Percentiles rank a stretch among this genome's conserved stretches.
These are phyloP conservation scores for Carex scoparia DNA, from an alignment of 176 grass and related monocot genomes.

Conservation along the genomic window DNA sequence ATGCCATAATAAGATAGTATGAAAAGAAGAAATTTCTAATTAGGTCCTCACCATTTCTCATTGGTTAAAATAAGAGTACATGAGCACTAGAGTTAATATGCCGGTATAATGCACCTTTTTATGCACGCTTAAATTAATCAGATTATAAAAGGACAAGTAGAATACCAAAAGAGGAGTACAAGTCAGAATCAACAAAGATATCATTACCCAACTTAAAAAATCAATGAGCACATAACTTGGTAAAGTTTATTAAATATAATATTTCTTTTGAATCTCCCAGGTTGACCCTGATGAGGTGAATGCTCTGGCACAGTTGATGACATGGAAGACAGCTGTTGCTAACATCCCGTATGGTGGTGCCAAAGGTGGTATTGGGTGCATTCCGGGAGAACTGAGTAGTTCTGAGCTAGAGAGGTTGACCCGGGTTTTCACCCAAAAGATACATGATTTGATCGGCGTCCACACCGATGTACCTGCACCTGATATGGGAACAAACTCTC, in stretches of 20 bases:
- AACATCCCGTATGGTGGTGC: constrained; percentile 95
- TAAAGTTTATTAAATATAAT: neutral
- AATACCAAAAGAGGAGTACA: neutral
- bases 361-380: constrained; percentile 92
- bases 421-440: constrained; percentile 91
- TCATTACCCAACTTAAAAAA: neutral
- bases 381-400: constrained; percentile 61
- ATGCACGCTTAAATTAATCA: neutral
- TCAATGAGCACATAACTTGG: neutral
- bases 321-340: constrained; percentile 88
- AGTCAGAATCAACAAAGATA: neutral
- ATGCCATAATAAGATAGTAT: neutral
- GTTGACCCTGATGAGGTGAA: constrained; percentile 97
- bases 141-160: neutral
- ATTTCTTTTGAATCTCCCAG: constrained; percentile 29
- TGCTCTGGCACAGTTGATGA: constrained; percentile 92
- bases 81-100: neutral
- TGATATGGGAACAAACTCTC: constrained; percentile 91
- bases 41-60: neutral
- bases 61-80: neutral
- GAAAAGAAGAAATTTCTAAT: neutral
- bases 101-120: neutral
- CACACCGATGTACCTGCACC: constrained; percentile 90
- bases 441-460: constrained; percentile 92
- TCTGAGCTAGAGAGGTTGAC: constrained; percentile 84